A percentile compares a stretch with the other conserved stretches of the same genome.
Conservation (phyloP, 306 rosid species). For the Canavalia ensiformis region DNA sequence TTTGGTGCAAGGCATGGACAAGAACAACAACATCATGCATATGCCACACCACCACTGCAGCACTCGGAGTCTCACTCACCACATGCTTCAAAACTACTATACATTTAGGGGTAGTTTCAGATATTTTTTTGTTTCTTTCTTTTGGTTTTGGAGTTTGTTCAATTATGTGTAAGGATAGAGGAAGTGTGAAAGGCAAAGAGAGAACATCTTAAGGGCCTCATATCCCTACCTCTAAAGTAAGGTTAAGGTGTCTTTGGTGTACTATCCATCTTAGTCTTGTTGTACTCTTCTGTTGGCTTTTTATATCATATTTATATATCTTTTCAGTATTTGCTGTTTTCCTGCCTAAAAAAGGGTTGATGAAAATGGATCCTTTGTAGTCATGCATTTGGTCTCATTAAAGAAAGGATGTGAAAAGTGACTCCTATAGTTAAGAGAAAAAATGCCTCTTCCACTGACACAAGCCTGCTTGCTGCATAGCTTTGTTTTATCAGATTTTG, state of each 20-base stretch:
- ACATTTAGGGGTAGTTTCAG: constrained; percentile 45
- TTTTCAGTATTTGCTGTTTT: constrained; percentile 21
- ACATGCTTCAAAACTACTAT: constrained; percentile 59
- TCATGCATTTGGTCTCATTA: constrained; percentile 41
- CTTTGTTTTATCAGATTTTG: constrained; percentile 44
- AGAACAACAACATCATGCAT: constrained; percentile 56
- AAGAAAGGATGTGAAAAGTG: constrained; percentile 33
- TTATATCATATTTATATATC: not conserved
- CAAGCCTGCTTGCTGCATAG: constrained; percentile 44
- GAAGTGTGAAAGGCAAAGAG: not conserved
- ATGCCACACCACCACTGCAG: constrained; percentile 54
- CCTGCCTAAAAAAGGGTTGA: constrained; percentile 12
- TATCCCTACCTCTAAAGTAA: constrained; percentile 12
- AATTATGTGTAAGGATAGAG: constrained; percentile 14
- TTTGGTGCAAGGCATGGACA: constrained; percentile 59
- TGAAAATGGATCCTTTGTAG: constrained; percentile 40
- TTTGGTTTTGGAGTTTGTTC: not conserved
- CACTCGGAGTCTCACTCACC: constrained; percentile 66
- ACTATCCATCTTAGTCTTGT: not conserved
- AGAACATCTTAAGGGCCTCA: constrained; percentile 36
- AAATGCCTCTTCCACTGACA: constrained; percentile 39
- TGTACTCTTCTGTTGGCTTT: constrained; percentile 40
- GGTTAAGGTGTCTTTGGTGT: constrained; percentile 37
- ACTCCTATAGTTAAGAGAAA: no score
- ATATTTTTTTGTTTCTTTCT: not conserved